Percentiles rank a stretch among this genome's conserved stretches.
Conservation (phyloP, 306 rosid species). For the Alnus rubra region DNA sequence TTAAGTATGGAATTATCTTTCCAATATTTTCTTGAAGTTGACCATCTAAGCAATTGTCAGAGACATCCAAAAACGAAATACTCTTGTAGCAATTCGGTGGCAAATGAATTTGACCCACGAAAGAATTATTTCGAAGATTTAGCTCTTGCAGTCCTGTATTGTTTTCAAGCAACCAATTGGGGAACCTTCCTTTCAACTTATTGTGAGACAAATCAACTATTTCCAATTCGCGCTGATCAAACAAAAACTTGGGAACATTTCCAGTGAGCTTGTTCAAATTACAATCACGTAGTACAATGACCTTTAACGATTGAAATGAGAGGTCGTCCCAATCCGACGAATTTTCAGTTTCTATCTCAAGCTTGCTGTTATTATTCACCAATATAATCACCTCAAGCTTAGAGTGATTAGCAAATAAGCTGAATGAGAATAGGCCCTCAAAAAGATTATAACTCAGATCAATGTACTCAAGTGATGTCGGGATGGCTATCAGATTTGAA, state of each 20-base stretch:
- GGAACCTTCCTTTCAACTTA: constrained; percentile 5
- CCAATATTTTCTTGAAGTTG: neutral
- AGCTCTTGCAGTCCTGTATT: neutral
- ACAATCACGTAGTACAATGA: constrained; percentile 4
- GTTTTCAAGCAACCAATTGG: neutral
- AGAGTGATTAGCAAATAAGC: constrained; percentile 23
- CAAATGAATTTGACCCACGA: too few species aligned
- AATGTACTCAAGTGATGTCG: too few species aligned
- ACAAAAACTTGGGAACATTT: constrained; percentile 5
- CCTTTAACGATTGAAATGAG: constrained; percentile 20
- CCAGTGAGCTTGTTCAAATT: constrained; percentile 3
- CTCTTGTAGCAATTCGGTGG: neutral
- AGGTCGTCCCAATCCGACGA: neutral
- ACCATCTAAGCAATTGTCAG: neutral
- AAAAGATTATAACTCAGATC: too few species aligned
- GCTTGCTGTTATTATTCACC: neutral
- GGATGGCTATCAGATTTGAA: too few species aligned
- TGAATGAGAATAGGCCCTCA: constrained; percentile 13
- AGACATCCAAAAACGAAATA: neutral
- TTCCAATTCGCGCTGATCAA: neutral
- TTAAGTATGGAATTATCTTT: neutral
- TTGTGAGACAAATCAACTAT: constrained; percentile 12
- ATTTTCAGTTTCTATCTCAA: constrained; percentile 25
- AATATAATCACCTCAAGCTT: constrained; percentile 11
- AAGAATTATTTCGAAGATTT: constrained; percentile 5